phyloP scores from a whole-genome alignment of 495 filamentous ascomycete genomes.

The Zalerion maritima region DNA sequence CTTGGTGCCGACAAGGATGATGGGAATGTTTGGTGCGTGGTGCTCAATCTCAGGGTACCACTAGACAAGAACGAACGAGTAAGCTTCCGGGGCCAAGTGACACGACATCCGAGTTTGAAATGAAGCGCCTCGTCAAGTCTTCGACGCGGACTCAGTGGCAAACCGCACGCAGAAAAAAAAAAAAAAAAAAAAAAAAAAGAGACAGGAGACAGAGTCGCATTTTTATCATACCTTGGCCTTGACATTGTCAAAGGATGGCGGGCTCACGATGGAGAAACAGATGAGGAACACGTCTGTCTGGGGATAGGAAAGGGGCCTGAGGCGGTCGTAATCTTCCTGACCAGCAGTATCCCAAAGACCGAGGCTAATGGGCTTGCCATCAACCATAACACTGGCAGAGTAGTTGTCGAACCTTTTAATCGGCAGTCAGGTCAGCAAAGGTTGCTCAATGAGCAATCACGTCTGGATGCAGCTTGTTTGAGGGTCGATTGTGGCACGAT shows the following conservation, averaged over 20 bases:
- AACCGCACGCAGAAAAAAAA: too few species aligned
- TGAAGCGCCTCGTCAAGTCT: too few species aligned
- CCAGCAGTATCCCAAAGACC: slow-evolving; percentile 98
- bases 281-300: slow-evolving; percentile 98
- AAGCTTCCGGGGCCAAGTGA: too few species aligned
- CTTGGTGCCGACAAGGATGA: slow-evolving; percentile 96
- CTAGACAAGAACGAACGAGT: slow-evolving; percentile 29
- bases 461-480: not conserved
- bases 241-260: slow-evolving; percentile 94
- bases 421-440: slow-evolving; percentile 13
- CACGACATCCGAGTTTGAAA: too few species aligned
- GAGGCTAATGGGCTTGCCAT: slow-evolving; percentile 90
- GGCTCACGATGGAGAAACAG: slow-evolving; percentile 97
- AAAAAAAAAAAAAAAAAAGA: not conserved
- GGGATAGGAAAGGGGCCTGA: slow-evolving; percentile 89
- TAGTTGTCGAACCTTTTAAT: slow-evolving; percentile 93
- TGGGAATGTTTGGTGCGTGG: slow-evolving; percentile 86
- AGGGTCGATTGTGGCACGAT: slow-evolving; percentile 1
- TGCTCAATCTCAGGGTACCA: slow-evolving; percentile 97
- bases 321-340: slow-evolving; percentile 95
- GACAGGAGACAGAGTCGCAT: slow-evolving; percentile 2
- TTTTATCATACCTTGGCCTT: slow-evolving; percentile 84
- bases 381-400: slow-evolving; percentile 96
- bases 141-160: too few species aligned
- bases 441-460: too few species aligned